These are phyloP conservation scores for Mallotus nudiflorus DNA, from an alignment of 345 rosid genomes.

Conservation along the genomic window DNA sequence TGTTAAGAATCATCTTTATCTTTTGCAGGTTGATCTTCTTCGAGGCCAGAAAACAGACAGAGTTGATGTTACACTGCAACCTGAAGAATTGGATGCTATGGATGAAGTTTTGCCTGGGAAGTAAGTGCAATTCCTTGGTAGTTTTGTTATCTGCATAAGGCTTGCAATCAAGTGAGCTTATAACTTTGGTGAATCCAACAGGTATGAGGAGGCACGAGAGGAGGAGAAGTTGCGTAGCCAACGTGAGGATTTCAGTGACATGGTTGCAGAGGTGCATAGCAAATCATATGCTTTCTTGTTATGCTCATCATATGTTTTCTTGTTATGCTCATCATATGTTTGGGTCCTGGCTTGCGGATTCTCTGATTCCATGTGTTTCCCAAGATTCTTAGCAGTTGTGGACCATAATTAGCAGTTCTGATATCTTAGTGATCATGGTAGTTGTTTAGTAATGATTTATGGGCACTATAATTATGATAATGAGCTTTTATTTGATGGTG, in stretches of 20 bases:
- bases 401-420: no score
- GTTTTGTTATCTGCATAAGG: neutral
- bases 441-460: neutral
- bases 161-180: neutral
- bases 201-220: slow-evolving; percentile 98
- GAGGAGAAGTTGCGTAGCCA: slow-evolving; percentile 92
- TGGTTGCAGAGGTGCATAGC: slow-evolving; percentile 92
- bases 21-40: slow-evolving; percentile 84
- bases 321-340: no score
- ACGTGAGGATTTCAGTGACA: slow-evolving; percentile 95
- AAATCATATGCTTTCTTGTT: no score
- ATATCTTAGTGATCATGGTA: no score
- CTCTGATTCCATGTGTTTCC: no score
- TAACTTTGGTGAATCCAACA: slow-evolving; percentile 25
- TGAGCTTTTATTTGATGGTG: slow-evolving; percentile 18
- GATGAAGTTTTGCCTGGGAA: slow-evolving; percentile 92
- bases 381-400: no score
- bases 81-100: slow-evolving; percentile 90
- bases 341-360: slow-evolving; percentile 16
- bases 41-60: slow-evolving; percentile 89
- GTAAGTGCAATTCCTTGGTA: slow-evolving; percentile 44
- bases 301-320: no score
- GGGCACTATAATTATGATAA: neutral
- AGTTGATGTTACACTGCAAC: slow-evolving; percentile 85
- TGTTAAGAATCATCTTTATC: neutral